Evolutionary conservation across 371 early-diverging fungal species (phyloP).

Genomic region (Chytridium lagenaria): DNA sequence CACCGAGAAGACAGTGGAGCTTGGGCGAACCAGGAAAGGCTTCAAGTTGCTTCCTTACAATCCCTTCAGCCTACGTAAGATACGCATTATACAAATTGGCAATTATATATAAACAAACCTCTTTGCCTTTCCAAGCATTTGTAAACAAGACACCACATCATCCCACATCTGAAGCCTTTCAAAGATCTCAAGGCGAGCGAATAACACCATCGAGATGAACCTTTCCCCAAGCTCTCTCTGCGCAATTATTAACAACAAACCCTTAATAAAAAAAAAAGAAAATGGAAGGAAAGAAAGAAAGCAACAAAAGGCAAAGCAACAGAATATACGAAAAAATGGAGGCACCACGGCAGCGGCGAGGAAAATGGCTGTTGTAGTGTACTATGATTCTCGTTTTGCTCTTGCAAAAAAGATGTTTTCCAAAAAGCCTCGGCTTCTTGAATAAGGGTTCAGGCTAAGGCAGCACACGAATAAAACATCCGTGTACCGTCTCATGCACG

Average conservation of each 20-base stretch:
- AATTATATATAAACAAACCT: conserved; percentile 38
- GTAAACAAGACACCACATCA: conserved; percentile 83
- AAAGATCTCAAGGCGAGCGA: conserved; percentile 90
- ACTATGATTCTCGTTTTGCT: conserved; percentile 40
- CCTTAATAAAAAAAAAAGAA: too few relatives aligned
- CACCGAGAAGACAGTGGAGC: conserved; percentile 87
- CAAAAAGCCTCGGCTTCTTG: conserved; percentile 16
- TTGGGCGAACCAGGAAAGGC: conserved; percentile 78
- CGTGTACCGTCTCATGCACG: background rate
- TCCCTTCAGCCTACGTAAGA: conserved; percentile 66
- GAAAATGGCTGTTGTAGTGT: conserved; percentile 26
- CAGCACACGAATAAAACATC: conserved; percentile 27
- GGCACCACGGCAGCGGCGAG: conserved; percentile 34
- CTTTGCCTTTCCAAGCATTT: conserved; percentile 80
- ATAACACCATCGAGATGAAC: conserved; percentile 85
- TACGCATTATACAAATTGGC: background rate
- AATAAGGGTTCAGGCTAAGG: background rate
- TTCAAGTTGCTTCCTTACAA: conserved; percentile 68
- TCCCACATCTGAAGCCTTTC: conserved; percentile 94
- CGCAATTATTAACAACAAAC: too few relatives aligned
- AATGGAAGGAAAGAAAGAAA: background rate
- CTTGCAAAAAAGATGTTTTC: background rate
- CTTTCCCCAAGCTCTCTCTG: conserved; percentile 82
- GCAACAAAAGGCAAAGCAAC: background rate
- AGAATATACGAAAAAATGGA: conserved; percentile 37